These are phyloP conservation scores for Colletotrichum chlorophyti DNA, from an alignment of 2,329 filamentous ascomycete genomes.

Conservation along the genomic window DNA sequence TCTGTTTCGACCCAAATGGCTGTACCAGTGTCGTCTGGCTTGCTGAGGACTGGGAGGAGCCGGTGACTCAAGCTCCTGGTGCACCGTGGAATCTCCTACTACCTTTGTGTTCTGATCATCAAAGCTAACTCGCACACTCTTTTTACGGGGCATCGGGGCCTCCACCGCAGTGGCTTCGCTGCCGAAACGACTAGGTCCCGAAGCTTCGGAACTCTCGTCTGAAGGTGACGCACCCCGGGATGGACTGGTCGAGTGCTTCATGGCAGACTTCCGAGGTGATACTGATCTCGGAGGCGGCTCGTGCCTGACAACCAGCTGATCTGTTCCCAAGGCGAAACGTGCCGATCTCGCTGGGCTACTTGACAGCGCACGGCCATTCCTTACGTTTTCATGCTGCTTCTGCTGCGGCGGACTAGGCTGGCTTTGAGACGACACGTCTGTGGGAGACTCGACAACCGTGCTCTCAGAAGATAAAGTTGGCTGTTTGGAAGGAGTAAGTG, in stretches of 20 bases:
- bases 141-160: conserved; percentile 57
- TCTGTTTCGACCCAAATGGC: conserved; percentile 52
- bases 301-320: conserved; percentile 66
- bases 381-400: conserved; percentile 28
- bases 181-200: conserved; percentile 35
- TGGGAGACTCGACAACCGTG: conserved; percentile 20
- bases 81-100: conserved; percentile 53
- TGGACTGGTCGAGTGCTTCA: conserved; percentile 68
- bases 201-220: conserved; percentile 54
- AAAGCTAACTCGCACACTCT: conserved; percentile 78
- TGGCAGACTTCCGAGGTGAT: conserved; percentile 78
- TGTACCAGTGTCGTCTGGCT: conserved; percentile 53
- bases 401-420: conserved; percentile 2
- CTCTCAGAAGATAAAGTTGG: conserved; percentile 19
- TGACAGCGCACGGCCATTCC: conserved; percentile 49
- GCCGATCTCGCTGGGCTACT: conserved; percentile 72
- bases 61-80: conserved; percentile 47
- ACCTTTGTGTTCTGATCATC: conserved; percentile 68
- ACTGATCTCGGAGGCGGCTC: conserved; percentile 73
- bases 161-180: conserved; percentile 41
- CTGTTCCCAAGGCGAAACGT: conserved; percentile 67
- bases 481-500: conserved; percentile 21
- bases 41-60: conserved; percentile 45
- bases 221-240: conserved; percentile 59
- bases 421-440: conserved; percentile 13